A percentile compares a stretch with the other conserved stretches of the same genome.
These are phyloP conservation scores for Flaveria robusta DNA, from an alignment of 129 eudicot genomes.

Conservation along the genomic window DNA sequence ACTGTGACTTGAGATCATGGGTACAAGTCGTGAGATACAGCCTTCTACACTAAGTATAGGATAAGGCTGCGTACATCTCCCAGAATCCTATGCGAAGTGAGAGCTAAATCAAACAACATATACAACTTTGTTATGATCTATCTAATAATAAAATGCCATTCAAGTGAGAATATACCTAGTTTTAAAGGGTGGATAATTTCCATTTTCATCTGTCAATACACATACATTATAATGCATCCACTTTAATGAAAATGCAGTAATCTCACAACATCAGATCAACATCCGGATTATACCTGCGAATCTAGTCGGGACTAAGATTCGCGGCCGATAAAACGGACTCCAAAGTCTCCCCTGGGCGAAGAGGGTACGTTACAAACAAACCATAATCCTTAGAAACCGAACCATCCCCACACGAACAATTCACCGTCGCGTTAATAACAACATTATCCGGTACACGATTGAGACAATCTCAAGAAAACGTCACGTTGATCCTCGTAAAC, in stretches of 20 bases:
- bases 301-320: slow-evolving; percentile 44
- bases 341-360: slow-evolving; percentile 53
- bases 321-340: slow-evolving; percentile 37
- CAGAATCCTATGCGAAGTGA: no score
- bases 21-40: no score
- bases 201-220: slow-evolving; percentile 55
- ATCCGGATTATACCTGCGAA: slow-evolving; percentile 56
- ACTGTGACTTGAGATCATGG: no score
- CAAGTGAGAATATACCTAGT: slow-evolving; percentile 38
- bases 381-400: slow-evolving; percentile 59
- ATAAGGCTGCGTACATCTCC: no score
- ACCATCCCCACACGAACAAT: slow-evolving; percentile 76
- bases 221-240: no score
- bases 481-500: slow-evolving; percentile 42
- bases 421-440: slow-evolving; percentile 54
- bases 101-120: no score
- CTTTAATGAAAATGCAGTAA: background rate
- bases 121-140: no score
- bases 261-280: slow-evolving; percentile 14
- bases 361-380: slow-evolving; percentile 75
- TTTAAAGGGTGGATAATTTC: slow-evolving; percentile 47
- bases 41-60: no score
- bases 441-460: slow-evolving; percentile 49
- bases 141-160: background rate
- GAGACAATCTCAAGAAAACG: slow-evolving; percentile 64